phyloP scores from a whole-genome alignment of 202 grass and related monocot genomes.

The Setaria viridis region DNA sequence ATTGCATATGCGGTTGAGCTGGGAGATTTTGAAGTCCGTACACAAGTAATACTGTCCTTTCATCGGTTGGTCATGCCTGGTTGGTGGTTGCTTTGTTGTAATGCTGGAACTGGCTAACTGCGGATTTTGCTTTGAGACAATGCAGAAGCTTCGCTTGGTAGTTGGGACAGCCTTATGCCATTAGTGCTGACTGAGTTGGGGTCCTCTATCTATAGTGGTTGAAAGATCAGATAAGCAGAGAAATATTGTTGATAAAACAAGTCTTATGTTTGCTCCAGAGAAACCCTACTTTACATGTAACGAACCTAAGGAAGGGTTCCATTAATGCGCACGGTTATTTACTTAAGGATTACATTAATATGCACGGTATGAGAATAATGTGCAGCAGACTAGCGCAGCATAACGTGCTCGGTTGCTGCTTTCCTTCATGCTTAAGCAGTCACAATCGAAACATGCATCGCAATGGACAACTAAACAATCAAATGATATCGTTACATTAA shows the following conservation, averaged over 20 bases:
- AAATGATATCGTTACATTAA: conserved; percentile 2
- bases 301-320: too few species aligned
- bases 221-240: background rate
- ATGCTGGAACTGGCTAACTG: too few species aligned
- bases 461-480: background rate
- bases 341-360: too few species aligned
- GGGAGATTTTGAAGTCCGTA: conserved; percentile 72
- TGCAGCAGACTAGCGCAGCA: background rate
- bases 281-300: too few species aligned
- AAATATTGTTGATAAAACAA: background rate
- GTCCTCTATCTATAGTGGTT: background rate
- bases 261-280: too few species aligned
- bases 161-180: too few species aligned
- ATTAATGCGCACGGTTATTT: too few species aligned
- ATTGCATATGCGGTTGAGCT: conserved; percentile 76
- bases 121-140: background rate
- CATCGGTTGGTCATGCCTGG: background rate
- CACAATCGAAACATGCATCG: background rate
- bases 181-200: too few species aligned
- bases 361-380: too few species aligned
- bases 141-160: background rate
- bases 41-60: conserved; percentile 17
- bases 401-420: background rate
- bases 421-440: background rate
- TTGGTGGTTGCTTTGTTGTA: background rate